Evolutionary conservation across 2,329 filamentous ascomycete genomes (phyloP).

Genomic region (Phyllosticta paracitricarpa): DNA sequence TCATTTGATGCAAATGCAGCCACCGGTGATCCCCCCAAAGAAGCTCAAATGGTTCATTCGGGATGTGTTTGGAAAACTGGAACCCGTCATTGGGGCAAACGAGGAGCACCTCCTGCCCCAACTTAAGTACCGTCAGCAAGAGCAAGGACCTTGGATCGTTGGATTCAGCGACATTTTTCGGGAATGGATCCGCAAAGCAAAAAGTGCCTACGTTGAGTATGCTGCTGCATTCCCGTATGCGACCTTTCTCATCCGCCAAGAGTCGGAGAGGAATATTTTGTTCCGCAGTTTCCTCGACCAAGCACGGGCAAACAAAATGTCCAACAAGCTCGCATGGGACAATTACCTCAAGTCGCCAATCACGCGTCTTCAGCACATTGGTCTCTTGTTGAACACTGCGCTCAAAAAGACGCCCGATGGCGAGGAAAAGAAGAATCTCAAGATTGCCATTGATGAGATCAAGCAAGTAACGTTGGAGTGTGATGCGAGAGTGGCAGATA

Average conservation of each 20-base stretch:
- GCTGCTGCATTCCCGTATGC: slow-evolving; percentile 79
- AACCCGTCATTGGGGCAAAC: slow-evolving; percentile 80
- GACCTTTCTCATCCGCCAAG: slow-evolving; percentile 70
- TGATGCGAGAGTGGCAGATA: slow-evolving; percentile 84
- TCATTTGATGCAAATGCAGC: slow-evolving; percentile 60
- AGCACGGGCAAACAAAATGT: slow-evolving; percentile 66
- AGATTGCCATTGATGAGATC: slow-evolving; percentile 82
- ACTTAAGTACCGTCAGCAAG: slow-evolving; percentile 91
- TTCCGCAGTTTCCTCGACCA: slow-evolving; percentile 81
- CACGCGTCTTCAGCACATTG: slow-evolving; percentile 83
- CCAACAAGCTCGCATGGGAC: slow-evolving; percentile 81
- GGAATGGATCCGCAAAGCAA: slow-evolving; percentile 96
- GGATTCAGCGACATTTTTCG: slow-evolving; percentile 96
- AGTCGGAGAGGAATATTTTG: slow-evolving; percentile 72
- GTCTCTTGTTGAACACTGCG: slow-evolving; percentile 71
- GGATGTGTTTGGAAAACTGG: slow-evolving; percentile 84
- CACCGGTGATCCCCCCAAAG: slow-evolving; percentile 70
- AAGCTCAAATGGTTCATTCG: slow-evolving; percentile 69
- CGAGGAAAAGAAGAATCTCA: slow-evolving; percentile 80
- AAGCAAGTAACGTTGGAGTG: slow-evolving; percentile 82
- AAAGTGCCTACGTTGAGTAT: slow-evolving; percentile 81
- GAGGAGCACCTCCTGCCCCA: slow-evolving; percentile 87
- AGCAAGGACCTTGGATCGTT: slow-evolving; percentile 87
- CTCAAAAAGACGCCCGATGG: slow-evolving; percentile 79
- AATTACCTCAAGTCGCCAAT: slow-evolving; percentile 91